Evolutionary conservation across 2,329 filamentous ascomycete genomes (phyloP), one percentile per base, ranked within the genome.

Genomic region (Diplocarpon mali): DNA sequence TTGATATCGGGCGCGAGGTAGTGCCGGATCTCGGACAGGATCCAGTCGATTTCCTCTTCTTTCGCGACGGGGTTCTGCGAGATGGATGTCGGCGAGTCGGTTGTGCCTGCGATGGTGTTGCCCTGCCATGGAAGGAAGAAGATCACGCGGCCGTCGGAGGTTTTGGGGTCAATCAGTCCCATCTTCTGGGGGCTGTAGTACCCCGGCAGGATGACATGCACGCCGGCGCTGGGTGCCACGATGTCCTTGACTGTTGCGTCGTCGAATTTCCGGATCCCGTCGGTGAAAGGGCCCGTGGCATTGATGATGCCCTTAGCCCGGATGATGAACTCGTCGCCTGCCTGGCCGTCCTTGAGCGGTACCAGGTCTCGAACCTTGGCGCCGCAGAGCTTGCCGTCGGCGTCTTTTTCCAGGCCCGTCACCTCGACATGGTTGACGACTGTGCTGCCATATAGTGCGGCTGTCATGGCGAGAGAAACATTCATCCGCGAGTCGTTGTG

Each of bases 401-500:
- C 75, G 60, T 90, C 80, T 64, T 90, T 93, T 51, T 82, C 73
- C 32, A 94, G 70, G 35, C 73, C 69, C 5, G 80, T 89, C 43
- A 93, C 85, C 63, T 92, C 84, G 58, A 87, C 69, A 64, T 94
- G 84, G 64, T 90, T 93, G 48, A 87, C 76, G 32, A 92, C 76
- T 3, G 85, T 93, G 44, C 80, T 78, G 28, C 86, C 86, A 61
- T 92, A 93, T 35, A 93, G 68, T n/a, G 86, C 85, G 45, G 86
- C 85, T 14, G 87, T 93, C 78, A 90, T 85, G 15, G 85, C 86
- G 46, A 93, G 71, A 8, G 85, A 89, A 24, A 92, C 83, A 60
- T 93, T 93, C 86, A 94, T 93, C 40, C 87, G 78, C 15, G 86
- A 92, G 64, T 94, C 87, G 60, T 94, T 94, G 67, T 94, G 87